Conservation (phyloP, 139 green algal genomes). For the Chlamydomonas incerta region DNA sequence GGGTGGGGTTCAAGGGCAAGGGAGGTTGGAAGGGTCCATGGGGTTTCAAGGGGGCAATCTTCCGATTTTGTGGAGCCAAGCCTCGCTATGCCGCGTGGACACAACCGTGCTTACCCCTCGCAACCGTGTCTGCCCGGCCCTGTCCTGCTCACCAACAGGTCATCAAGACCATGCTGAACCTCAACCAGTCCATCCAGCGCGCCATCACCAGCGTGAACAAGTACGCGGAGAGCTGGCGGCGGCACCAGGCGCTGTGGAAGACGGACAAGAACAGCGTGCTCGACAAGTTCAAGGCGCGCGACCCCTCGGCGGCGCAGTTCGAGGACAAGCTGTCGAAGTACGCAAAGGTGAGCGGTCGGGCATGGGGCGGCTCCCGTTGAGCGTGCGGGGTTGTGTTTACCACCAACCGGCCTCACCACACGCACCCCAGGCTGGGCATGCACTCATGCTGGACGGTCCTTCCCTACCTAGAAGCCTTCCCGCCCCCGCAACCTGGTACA, state of each 20-base stretch:
- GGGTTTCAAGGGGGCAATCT: no score
- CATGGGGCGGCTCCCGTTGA: not conserved
- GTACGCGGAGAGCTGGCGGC: conserved; percentile 83
- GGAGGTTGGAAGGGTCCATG: not conserved
- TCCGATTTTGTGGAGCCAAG: no score
- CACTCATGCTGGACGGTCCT: no score
- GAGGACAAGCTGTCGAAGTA: conserved; percentile 88
- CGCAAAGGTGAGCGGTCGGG: conserved; percentile 59
- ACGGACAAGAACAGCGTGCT: conserved; percentile 78
- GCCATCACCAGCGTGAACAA: conserved; percentile 67
- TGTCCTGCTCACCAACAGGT: no score
- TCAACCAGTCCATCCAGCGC: conserved; percentile 81
- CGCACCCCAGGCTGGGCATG: not conserved
- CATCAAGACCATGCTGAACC: conserved; percentile 67
- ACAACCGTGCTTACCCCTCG: no score
- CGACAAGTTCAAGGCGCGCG: conserved; percentile 85
- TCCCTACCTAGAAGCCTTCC: no score
- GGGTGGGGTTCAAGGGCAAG: not conserved
- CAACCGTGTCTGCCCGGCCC: no score
- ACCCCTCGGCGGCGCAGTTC: conserved; percentile 67
- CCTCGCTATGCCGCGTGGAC: no score
- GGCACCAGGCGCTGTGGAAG: conserved; percentile 88
- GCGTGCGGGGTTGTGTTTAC: no score
- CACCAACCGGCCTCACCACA: no score
- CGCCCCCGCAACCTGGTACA: no score